These are phyloP conservation scores for Neopestalotiopsis sp. DNA, from an alignment of 2,329 filamentous ascomycete genomes.

Conservation along the genomic window DNA sequence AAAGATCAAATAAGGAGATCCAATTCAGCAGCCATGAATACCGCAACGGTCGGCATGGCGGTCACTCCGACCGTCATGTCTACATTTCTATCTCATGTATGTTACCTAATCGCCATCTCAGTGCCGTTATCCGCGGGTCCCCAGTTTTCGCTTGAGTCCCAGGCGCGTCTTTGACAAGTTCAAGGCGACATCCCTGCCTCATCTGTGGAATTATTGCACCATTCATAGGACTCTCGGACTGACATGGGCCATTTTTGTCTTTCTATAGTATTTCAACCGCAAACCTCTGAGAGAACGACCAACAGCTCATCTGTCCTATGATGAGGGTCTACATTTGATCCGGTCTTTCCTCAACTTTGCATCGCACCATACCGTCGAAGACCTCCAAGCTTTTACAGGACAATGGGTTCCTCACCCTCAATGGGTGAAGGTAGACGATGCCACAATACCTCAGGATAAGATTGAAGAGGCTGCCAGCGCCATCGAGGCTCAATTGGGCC, in stretches of 20 bases:
- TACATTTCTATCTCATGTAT: slow-evolving; percentile 85
- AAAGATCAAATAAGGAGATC: background rate
- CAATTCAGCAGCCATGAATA: slow-evolving; percentile 52
- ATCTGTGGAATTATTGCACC: background rate
- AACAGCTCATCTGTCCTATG: slow-evolving; percentile 89
- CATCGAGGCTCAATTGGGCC: slow-evolving; percentile 76
- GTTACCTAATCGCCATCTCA: slow-evolving; percentile 34
- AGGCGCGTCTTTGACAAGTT: slow-evolving; percentile 1
- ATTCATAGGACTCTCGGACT: background rate
- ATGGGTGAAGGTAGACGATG: slow-evolving; percentile 82
- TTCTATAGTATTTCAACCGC: slow-evolving; percentile 76
- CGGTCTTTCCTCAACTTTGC: slow-evolving; percentile 85
- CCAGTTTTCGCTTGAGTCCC: background rate
- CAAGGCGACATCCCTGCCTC: slow-evolving; percentile 14
- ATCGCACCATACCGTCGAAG: slow-evolving; percentile 89
- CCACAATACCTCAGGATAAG: slow-evolving; percentile 67
- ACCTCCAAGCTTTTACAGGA: slow-evolving; percentile 86
- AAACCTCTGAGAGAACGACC: slow-evolving; percentile 78
- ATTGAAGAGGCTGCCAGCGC: slow-evolving; percentile 69
- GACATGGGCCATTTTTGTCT: background rate
- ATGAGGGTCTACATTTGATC: slow-evolving; percentile 87
- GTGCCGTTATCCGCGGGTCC: slow-evolving; percentile 4
- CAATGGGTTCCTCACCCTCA: slow-evolving; percentile 90
- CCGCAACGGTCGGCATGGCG: slow-evolving; percentile 79
- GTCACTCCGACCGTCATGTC: slow-evolving; percentile 87